Evolutionary conservation across 495 filamentous ascomycete species (phyloP).

Genomic region (Penicillium paradoxum): DNA sequence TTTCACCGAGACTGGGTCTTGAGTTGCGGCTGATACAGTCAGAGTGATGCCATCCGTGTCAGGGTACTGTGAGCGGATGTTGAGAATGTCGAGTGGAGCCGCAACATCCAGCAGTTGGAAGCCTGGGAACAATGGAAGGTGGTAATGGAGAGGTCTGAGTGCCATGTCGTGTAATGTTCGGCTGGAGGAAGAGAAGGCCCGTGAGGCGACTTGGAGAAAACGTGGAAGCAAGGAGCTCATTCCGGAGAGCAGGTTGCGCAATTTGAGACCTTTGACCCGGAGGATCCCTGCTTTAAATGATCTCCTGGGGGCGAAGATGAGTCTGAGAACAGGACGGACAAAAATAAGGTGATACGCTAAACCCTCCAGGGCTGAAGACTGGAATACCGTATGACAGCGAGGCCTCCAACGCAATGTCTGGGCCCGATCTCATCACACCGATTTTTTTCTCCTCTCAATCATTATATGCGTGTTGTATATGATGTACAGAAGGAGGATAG

Average conservation of each 20-base stretch:
- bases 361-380: too few species aligned
- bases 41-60: slow-evolving; percentile 4
- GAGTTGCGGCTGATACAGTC: slow-evolving; percentile 5
- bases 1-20: slow-evolving; percentile 6
- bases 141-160: slow-evolving; percentile 5
- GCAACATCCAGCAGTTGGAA: slow-evolving; percentile 6
- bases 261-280: not conserved
- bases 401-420: too few species aligned
- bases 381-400: not conserved
- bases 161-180: slow-evolving; percentile 1
- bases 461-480: too few species aligned
- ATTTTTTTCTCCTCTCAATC: too few species aligned
- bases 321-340: not conserved
- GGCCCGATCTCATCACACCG: too few species aligned
- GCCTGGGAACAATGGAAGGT: slow-evolving; percentile 7
- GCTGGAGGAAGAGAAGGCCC: not conserved
- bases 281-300: not conserved
- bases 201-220: not conserved
- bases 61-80: slow-evolving; percentile 1
- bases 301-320: not conserved
- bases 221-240: not conserved
- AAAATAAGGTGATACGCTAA: not conserved
- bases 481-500: too few species aligned
- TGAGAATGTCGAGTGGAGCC: slow-evolving; percentile 8
- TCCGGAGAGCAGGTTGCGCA: not conserved